Evolutionary conservation across 345 rosid genomes (phyloP), one percentile per base, ranked within the genome.

Genomic region (Eucalyptus sp.): DNA sequence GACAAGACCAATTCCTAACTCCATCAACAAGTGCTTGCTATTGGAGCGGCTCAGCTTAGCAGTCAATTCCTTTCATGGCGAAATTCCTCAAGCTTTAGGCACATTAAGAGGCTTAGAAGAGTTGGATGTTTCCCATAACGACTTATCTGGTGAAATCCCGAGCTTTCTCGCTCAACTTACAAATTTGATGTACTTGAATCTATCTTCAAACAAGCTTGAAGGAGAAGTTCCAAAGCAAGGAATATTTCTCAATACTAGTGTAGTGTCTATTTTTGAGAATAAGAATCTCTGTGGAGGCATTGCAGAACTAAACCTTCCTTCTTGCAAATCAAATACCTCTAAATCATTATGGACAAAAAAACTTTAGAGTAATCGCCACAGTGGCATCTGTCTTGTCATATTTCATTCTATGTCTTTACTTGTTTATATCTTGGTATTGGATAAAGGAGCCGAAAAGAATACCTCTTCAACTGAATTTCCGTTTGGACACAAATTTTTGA

Each of bases 71-170:
- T 56, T 56, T 10, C 6, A 56, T 56, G 50, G 94, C 0, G 22
- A 79, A 52, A 91, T 94, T 27, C 94, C 95, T 49, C 22, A 64
- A 1, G 92, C 93, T 27, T 86, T 94, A 16, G 86, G 89, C 60
- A 24, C 62, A 56, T 56, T 56, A 56, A 2, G 29, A 10, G 62
- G 62, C 62, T 56, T 56, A 56, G 29, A 10, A 58, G 29, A 31
- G 12, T 80, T 94, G 24, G 94, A 93, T 90, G 89, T 94, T 20
- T 93, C 94, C 4, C 33, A 25, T 22, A 94, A 94, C 50, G 91
- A 91, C 43, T 85, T 93, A 44, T 89, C 91, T 1, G 91, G 92
- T 3, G 37, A 71, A 37, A 91, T 93, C 64, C 94, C 93, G 1
- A 25, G 54, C 49, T 88, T 52, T 48, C 22, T 93, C 1, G 56